These are phyloP conservation scores for Kazachstania sp. DNA, from an alignment of 1,139 yeast species.

Conservation along the genomic window DNA sequence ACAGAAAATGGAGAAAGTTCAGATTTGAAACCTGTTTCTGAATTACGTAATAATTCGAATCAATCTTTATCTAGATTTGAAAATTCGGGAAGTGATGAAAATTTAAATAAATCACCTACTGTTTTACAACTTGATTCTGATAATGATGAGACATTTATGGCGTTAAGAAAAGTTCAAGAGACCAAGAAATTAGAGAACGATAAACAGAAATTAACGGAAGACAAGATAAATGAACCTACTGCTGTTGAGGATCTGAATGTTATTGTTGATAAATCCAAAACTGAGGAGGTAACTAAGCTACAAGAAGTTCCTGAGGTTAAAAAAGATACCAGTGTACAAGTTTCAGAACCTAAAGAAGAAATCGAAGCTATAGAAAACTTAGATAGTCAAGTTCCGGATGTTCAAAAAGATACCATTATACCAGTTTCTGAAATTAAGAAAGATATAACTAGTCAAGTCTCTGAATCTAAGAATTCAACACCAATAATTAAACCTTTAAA, in stretches of 20 bases:
- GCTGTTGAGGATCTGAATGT: background rate
- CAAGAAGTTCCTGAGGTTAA: no score
- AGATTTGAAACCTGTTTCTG: background rate
- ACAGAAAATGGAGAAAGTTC: background rate
- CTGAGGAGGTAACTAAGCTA: no score
- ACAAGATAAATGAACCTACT: no score
- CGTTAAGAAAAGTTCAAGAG: conserved; percentile 4
- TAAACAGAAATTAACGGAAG: background rate
- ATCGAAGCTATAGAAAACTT: no score
- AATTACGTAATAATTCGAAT: background rate
- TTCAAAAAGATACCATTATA: no score
- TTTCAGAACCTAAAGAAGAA: no score
- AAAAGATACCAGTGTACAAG: no score
- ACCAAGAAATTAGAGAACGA: conserved; percentile 2
- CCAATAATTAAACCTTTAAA: conserved; percentile 6
- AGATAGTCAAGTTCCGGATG: no score
- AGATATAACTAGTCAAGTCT: background rate
- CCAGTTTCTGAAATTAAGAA: background rate
- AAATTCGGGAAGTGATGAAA: background rate
- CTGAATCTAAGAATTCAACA: background rate
- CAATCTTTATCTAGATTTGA: background rate
- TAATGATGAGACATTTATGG: conserved; percentile 6
- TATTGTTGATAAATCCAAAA: background rate
- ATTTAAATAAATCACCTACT: background rate
- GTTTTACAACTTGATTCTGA: conserved; percentile 1